These are phyloP conservation scores for Sanghuangporus weigelae DNA, from an alignment of 1,284 basidiomycete genomes.

Conservation along the genomic window DNA sequence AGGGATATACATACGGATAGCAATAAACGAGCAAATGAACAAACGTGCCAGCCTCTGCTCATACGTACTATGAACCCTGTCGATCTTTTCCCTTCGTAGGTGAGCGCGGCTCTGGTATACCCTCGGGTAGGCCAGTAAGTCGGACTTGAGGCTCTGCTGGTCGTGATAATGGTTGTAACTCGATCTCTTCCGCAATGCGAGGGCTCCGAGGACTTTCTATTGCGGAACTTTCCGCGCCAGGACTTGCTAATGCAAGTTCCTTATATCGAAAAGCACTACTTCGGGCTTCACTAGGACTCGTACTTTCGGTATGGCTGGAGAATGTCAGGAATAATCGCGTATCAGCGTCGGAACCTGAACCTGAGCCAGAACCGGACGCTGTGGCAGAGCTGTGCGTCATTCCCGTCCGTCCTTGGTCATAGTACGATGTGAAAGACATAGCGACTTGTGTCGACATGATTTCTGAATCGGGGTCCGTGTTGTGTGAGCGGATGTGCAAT, in stretches of 20 bases:
- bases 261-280: not conserved
- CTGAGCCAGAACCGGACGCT: not conserved
- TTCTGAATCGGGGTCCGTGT: not conserved
- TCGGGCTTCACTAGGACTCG: not conserved
- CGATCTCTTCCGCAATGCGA: not conserved
- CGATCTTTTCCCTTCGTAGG: not conserved
- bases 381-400: not conserved
- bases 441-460: not conserved
- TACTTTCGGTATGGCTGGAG: not conserved
- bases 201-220: not conserved
- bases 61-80: not conserved
- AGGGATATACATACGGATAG: not conserved
- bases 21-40: too few relatives aligned
- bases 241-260: not conserved
- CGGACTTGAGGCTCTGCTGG: not conserved
- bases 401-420: not conserved
- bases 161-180: not conserved
- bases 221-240: not conserved
- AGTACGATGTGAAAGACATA: slow-evolving; percentile 1
- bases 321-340: not conserved
- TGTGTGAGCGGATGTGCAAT: slow-evolving; percentile 30
- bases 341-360: not conserved
- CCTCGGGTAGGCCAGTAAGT: not conserved
- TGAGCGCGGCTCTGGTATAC: not conserved
- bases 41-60: not conserved